Base-by-base conservation (phyloP, 73 alveolate genomes). In the Urostyla sp. region DNA sequence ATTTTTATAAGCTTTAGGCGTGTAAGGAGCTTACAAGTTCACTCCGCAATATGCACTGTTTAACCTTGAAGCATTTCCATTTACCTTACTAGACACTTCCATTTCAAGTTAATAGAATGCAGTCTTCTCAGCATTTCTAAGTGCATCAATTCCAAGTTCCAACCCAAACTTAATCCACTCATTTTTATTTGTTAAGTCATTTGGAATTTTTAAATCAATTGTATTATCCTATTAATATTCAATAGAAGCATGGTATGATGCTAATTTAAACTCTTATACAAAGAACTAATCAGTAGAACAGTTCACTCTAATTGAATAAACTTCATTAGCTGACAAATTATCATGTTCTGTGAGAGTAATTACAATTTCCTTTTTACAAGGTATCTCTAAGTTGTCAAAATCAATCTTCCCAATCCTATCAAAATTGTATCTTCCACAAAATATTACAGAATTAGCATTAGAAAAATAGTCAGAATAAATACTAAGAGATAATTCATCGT, bases 391-490 rank as follows among this genome's bases (percentile, higher is more conserved):
- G 6, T 55, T 46, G 5, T 55, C 11, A 20, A 55, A 24, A 16
- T 26, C 46, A 55, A 55, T 7, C 28, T 26, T 30, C 4, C 30
- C 23, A 11, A 16, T 10, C 5, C 30, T 11, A 46, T 55, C 72
- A 24, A 55, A 16, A 8, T 55, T 7, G 30, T 18, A 55, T 26
- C 16, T 55, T 55, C 72, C 72, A 55, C 72, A 55, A 55, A 11
- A 26, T 26, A 55, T 55, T 8, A 21, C 18, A 26, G 24, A 8
- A 8, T 55, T 55, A 24, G n/a, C n/a, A n/a, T n/a, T n/a, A n/a
- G n/a, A n/a, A n/a, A 16, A 24, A 30, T 16, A 55, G 18, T 55
- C 72, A 18, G 72, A 55, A 21, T 18, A 55, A 5, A 55, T 21
- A 3, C 18, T 6, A 7, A 55, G 16, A 30, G 4, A 18, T 8